Percentiles rank a stretch among this genome's conserved stretches.
Conservation (phyloP, 495 filamentous ascomycete genomes). For the Xylaria sp. region DNA sequence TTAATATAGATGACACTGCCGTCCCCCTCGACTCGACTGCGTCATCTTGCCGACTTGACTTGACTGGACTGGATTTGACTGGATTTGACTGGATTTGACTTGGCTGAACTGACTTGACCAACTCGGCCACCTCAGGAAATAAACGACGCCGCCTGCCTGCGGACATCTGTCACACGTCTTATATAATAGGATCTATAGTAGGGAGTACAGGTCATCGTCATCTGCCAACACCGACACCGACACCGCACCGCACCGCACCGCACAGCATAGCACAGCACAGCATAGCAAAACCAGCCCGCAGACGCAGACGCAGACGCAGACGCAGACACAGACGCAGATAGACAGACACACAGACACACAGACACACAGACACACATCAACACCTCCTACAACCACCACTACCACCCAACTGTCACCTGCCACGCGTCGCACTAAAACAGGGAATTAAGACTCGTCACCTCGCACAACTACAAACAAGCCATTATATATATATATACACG, state of each 20-base stretch:
- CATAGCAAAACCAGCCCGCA: too few relatives aligned
- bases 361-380: neutral
- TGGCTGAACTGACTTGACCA: neutral
- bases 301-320: too few relatives aligned
- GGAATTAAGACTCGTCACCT: neutral
- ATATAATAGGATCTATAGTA: constrained; percentile 3
- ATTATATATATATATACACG: neutral
- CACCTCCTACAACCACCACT: neutral
- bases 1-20: constrained; percentile 18
- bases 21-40: constrained; percentile 23
- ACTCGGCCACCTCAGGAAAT: neutral
- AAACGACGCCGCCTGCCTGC: neutral
- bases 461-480: neutral
- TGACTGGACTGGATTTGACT: neutral
- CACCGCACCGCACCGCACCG: too few relatives aligned
- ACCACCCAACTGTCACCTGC: constrained; percentile 26
- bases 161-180: constrained; percentile 7
- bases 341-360: neutral
- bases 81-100: too few relatives aligned
- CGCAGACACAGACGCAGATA: neutral
- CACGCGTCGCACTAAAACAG: constrained; percentile 23
- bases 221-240: constrained; percentile 19
- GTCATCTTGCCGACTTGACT: constrained; percentile 18
- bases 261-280: too few relatives aligned
- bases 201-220: constrained; percentile 13